Base-by-base conservation (phyloP, 139 green algal genomes). In the Haematococcus lacustris region DNA sequence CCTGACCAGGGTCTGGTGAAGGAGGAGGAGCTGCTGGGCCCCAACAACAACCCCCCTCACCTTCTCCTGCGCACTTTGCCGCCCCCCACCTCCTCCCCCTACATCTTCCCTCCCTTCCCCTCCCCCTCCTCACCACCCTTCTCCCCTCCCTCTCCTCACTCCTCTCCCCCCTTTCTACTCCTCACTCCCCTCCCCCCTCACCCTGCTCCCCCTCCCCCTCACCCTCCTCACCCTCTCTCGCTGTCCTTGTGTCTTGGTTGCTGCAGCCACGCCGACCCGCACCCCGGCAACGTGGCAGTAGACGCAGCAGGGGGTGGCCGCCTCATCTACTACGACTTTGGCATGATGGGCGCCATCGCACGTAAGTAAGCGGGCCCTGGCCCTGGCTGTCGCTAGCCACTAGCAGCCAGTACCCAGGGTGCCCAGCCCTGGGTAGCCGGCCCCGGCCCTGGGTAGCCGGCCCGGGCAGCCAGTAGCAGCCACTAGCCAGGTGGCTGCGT, bases 261-360 rank as follows among this genome's bases (percentile, higher is more conserved):
- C n/a, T n/a, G n/a, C n/a, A n/a, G n/a, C 53, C 53, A 64, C 21
- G 53, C 53, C 4, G 53, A 64, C 53, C 53, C 53, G 53, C 92
- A 97, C 81, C 92, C 93, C 0, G 95, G 96, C 75, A 99, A 99
- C 84, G 93, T 99, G 32, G 91, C 92, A 3, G 94, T 98, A 34
- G 95, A 98, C 75, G 64, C 80, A 0, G 68, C 47, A 6, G 77
- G 80, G 5, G 76, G 74, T 23, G 93, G 93, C 37, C 81, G 88
- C 1, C 80, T 97, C 25, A 80, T 83, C 50, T 98, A 97, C 83
- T 99, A 98, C 79, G 94, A 98, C 80, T 98, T 98, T 86, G 94
- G 93, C 33, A 68, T 68, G 61, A 68, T 68, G 61, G 61, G 61
- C 34, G 25, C 32, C 33, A 40, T 68, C 34, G 17, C 40, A 41